Conservation (phyloP, 108 stramenopile species). For the Stephanodiscus triporus region DNA sequence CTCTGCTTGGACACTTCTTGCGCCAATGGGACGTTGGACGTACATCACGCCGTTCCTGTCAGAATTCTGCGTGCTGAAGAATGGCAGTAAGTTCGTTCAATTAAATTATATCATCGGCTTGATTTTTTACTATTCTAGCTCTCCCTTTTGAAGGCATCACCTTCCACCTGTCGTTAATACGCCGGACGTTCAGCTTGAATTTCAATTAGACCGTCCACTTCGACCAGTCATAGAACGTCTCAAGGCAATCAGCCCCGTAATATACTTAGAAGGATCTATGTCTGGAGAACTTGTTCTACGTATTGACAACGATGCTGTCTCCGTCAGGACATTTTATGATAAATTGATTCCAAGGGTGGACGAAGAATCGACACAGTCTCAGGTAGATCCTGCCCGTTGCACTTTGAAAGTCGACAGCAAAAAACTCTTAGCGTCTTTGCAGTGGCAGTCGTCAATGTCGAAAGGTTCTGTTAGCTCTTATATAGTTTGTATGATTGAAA, state of each 20-base stretch:
- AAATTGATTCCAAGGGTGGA: conserved; percentile 48
- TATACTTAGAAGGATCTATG: conserved; percentile 63
- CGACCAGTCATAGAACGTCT: conserved; percentile 77
- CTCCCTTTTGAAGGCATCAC: conserved; percentile 46
- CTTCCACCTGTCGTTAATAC: conserved; percentile 74
- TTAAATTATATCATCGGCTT: not conserved
- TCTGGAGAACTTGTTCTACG: conserved; percentile 51
- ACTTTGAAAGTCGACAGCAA: conserved; percentile 84
- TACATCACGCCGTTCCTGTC: conserved; percentile 88
- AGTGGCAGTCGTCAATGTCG: conserved; percentile 75
- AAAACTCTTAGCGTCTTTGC: conserved; percentile 72
- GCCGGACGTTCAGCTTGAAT: conserved; percentile 77
- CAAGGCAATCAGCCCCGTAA: conserved; percentile 61
- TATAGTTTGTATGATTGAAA: conserved; percentile 77
- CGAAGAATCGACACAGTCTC: conserved; percentile 23
- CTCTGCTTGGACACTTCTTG: conserved; percentile 78
- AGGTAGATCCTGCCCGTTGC: conserved; percentile 35
- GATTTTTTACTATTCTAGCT: conserved; percentile 6
- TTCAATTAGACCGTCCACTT: conserved; percentile 67
- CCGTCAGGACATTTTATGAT: conserved; percentile 58
- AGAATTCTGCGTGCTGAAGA: conserved; percentile 72
- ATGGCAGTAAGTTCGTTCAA: conserved; percentile 59
- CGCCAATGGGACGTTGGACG: conserved; percentile 65
- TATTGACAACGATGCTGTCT: conserved; percentile 55
- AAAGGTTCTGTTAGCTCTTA: conserved; percentile 61